Evolutionary conservation across 768 basidiomycete species (phyloP).

Genomic region (Dentipellis fragilis): DNA sequence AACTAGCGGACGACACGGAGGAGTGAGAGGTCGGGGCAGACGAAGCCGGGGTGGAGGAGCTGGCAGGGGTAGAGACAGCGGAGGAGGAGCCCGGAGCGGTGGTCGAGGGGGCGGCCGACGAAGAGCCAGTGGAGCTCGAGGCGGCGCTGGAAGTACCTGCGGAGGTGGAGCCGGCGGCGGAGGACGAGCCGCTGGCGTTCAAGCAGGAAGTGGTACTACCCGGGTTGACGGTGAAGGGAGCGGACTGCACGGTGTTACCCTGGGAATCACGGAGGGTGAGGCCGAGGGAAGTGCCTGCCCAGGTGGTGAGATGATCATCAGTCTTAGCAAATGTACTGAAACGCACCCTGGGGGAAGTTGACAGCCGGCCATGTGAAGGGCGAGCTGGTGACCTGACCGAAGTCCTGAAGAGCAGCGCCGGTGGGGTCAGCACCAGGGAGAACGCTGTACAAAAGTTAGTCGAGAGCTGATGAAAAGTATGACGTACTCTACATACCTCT

Average conservation of each 20-base stretch:
- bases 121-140: constrained; percentile 6
- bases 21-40: background rate
- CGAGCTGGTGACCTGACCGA: constrained; percentile 30
- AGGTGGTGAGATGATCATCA: constrained; percentile 44
- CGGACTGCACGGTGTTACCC: constrained; percentile 41
- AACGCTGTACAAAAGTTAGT: constrained; percentile 29
- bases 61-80: constrained; percentile 14
- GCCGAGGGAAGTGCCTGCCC: constrained; percentile 50
- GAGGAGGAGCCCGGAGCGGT: constrained; percentile 11
- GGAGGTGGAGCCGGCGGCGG: constrained; percentile 2
- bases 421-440: constrained; percentile 37
- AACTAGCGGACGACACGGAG: background rate
- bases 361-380: constrained; percentile 41
- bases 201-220: constrained; percentile 17
- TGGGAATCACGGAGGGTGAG: constrained; percentile 51
- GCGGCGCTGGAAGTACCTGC: constrained; percentile 2
- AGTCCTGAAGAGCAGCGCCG: constrained; percentile 34
- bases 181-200: background rate
- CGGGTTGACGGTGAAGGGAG: constrained; percentile 35
- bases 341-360: constrained; percentile 38
- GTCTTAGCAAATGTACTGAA: constrained; percentile 27
- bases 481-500: constrained; percentile 27
- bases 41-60: background rate
- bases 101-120: background rate
- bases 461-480: background rate